Evolutionary conservation across 164 flowering plant species (phyloP), one percentile per base, ranked within the genome.

Genomic region (Cinnamomum chago): DNA sequence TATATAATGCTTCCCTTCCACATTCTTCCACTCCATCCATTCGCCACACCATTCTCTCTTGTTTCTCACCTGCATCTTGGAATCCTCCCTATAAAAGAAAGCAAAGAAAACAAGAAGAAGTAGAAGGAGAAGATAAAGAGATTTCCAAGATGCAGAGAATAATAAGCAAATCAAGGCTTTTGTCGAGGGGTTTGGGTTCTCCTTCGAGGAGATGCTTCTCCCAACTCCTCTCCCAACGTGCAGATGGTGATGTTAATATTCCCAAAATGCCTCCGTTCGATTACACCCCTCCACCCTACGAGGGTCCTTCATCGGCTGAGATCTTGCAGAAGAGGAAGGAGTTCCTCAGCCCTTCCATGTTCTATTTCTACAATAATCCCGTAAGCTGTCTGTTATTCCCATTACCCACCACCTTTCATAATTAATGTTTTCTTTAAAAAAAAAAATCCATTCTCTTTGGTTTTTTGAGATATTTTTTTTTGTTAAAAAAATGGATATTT

Each of bases 211-310:
- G 75, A 25, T 47, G 5, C 55, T 75, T 78, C 76, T 74, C 83
- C 72, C 83, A 86, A 25, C 81, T 70, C 55, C 62, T 65, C 7
- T 83, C 80, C 9, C 78, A 72, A 15, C 70, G 47, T 35, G 81
- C 74, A 55, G 51, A 70, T 0, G 20, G 78, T 30, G 85, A 72
- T 15, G 78, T 23, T 25, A 0, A 66, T 40, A 1, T 84, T 27
- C 90, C 97, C 25, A 81, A 85, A 77, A 76, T 95, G 89, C 99
- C 99, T 47, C 82, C 87, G 0, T 95, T 93, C 82, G 88, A 90
- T 76, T 93, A 93, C 86, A 25, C 88, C 67, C 99, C 99, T 18
- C 92, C 90, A 23, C 94, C 95, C 1, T 95, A 95, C 81, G 66
- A 75, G 51, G 99, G 99, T 0, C 99, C 99, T 15, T 70, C 90